phyloP scores from a whole-genome alignment of 352 stramenopile species.

The Phytophthora crassamura region DNA sequence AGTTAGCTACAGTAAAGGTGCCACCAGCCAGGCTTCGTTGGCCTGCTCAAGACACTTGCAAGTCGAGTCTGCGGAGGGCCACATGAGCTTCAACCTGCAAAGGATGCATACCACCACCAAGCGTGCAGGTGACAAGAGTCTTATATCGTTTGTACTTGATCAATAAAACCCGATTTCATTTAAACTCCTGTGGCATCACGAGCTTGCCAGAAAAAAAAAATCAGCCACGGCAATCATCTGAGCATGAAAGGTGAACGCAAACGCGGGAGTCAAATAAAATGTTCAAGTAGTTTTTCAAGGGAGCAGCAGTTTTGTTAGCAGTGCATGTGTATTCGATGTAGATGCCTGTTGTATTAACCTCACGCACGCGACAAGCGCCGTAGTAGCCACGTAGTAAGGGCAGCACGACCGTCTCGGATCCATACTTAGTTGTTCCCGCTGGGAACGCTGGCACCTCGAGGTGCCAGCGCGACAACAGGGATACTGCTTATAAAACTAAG shows the following conservation, averaged over 20 bases:
- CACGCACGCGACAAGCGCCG: conserved; percentile 27
- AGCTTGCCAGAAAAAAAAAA: too few species aligned
- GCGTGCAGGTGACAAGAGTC: conserved; percentile 7
- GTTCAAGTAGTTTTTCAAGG: too few species aligned
- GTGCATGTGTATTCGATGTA: conserved; percentile 31
- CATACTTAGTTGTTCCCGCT: conserved; percentile 16
- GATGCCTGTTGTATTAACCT: conserved; percentile 25
- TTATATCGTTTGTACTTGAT: conserved; percentile 1
- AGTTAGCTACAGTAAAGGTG: conserved; percentile 12
- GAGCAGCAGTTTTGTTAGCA: too few species aligned
- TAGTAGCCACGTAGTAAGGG: conserved; percentile 32
- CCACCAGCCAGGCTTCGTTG: conserved; percentile 1
- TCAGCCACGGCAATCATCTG: too few species aligned
- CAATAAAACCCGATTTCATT: conserved; percentile 3
- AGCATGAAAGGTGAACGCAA: too few species aligned
- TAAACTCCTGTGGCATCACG: too few species aligned
- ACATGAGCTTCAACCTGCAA: conserved; percentile 26
- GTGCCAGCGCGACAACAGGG: conserved; percentile 6
- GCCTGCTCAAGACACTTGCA: not conserved
- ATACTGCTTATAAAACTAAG: conserved; percentile 34
- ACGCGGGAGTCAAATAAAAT: too few species aligned
- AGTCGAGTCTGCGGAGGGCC: not conserved
- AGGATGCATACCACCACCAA: too few species aligned
- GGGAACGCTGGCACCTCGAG: not conserved
- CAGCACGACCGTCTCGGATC: conserved; percentile 18